These are phyloP conservation scores for Phytophthora foliorum DNA, from an alignment of 352 stramenopile genomes.

Conservation along the genomic window DNA sequence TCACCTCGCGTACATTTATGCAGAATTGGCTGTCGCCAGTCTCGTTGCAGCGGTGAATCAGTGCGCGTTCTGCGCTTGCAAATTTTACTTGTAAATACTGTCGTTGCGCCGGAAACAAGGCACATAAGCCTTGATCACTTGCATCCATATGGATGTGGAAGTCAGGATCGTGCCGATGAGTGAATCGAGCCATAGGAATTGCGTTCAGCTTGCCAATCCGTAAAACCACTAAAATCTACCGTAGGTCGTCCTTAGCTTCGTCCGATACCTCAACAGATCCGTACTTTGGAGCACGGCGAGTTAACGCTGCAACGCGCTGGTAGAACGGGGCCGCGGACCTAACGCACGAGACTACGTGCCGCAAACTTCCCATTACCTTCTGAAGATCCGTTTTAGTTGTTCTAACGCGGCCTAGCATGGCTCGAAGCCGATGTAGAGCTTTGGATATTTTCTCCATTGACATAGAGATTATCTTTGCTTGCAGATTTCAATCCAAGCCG, in stretches of 20 bases:
- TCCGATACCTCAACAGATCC: neutral
- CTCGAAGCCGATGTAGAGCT: neutral
- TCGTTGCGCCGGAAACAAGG: neutral
- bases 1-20: constrained; percentile 19
- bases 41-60: neutral
- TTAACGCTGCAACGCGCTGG: neutral
- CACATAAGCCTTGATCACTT: constrained; percentile 12
- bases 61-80: neutral
- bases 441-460: constrained; percentile 15
- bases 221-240: constrained; percentile 13
- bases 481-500: constrained; percentile 8
- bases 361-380: constrained; percentile 10
- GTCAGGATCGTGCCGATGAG: neutral
- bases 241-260: constrained; percentile 1
- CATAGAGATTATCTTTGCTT: constrained; percentile 5
- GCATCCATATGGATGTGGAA: constrained; percentile 12
- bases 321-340: constrained; percentile 9
- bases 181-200: constrained; percentile 4
- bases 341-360: constrained; percentile 13
- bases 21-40: neutral
- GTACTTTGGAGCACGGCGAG: neutral
- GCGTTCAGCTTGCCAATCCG: constrained; percentile 1
- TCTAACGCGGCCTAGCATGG: neutral
- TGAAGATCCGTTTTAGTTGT: constrained; percentile 4
- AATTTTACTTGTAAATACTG: constrained; percentile 17